phyloP scores from a whole-genome alignment of 2,329 filamentous ascomycete genomes.

The Elsinoe fawcettii region DNA sequence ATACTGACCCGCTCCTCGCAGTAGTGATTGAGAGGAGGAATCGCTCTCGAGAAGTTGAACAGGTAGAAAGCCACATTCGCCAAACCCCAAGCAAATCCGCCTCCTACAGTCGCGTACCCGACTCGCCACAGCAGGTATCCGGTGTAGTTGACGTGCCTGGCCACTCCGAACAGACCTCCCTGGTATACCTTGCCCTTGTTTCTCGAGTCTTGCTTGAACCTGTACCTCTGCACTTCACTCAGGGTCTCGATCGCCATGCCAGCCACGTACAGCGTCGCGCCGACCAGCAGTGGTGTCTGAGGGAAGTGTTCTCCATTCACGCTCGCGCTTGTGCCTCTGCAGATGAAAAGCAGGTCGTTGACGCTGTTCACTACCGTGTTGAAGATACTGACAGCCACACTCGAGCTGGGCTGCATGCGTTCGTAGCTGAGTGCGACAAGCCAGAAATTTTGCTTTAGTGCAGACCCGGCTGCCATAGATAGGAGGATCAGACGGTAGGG shows the following conservation, averaged over 20 bases:
- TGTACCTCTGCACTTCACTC: conserved; percentile 50
- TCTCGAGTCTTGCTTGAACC: conserved; percentile 43
- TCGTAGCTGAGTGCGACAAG: conserved; percentile 42
- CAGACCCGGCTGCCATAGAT: conserved; percentile 45
- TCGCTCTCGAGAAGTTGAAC: conserved; percentile 40
- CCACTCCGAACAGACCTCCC: conserved; percentile 42
- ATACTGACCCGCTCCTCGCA: conserved; percentile 35
- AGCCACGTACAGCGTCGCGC: conserved; percentile 41
- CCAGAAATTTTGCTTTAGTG: conserved; percentile 52
- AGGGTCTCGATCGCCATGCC: conserved; percentile 49
- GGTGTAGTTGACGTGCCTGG: conserved; percentile 49
- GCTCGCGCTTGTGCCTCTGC: conserved; percentile 41
- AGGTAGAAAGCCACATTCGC: conserved; percentile 36
- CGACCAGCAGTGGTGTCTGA: conserved; percentile 40
- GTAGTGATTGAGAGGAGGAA: conserved; percentile 45
- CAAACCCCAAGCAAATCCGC: conserved; percentile 41
- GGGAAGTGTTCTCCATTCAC: conserved; percentile 34
- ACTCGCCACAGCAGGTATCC: conserved; percentile 46
- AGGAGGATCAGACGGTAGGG: conserved; percentile 46
- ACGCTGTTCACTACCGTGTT: conserved; percentile 50
- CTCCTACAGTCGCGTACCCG: conserved; percentile 42
- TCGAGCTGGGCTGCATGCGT: conserved; percentile 40
- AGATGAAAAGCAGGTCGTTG: conserved; percentile 49
- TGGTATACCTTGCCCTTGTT: conserved; percentile 48
- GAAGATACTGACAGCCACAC: conserved; percentile 41